These are phyloP conservation scores for Artemisia tridentata DNA, from an alignment of 129 eudicot genomes.

Conservation along the genomic window DNA sequence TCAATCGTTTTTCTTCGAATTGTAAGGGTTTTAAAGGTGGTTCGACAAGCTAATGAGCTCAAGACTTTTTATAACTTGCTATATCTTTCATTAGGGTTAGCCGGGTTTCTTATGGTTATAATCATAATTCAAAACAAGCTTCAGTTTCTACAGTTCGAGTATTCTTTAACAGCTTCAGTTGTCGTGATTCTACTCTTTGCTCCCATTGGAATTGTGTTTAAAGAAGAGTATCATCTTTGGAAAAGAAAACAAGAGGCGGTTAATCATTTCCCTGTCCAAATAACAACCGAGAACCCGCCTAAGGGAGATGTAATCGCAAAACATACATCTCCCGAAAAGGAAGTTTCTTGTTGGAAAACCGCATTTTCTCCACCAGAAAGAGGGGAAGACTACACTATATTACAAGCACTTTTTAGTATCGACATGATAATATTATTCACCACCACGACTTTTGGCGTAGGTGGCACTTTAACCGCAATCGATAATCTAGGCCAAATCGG, in stretches of 20 bases:
- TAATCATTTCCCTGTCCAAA: slow-evolving; percentile 18
- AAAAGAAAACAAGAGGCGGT: slow-evolving; percentile 12
- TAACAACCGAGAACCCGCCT: slow-evolving; percentile 28
- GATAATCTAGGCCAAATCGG: slow-evolving; percentile 88
- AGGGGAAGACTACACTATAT: slow-evolving; percentile 73
- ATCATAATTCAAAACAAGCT: slow-evolving; percentile 52
- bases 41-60: slow-evolving; percentile 49
- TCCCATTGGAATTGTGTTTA: slow-evolving; percentile 46
- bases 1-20: slow-evolving; percentile 48
- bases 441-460: slow-evolving; percentile 62
- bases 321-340: slow-evolving; percentile 14
- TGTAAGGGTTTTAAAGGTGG: slow-evolving; percentile 47
- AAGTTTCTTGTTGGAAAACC: slow-evolving; percentile 42
- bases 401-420: slow-evolving; percentile 72
- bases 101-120: slow-evolving; percentile 73
- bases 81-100: slow-evolving; percentile 61
- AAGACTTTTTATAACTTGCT: slow-evolving; percentile 53
- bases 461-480: slow-evolving; percentile 77
- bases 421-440: slow-evolving; percentile 73
- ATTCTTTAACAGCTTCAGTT: slow-evolving; percentile 32
- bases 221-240: slow-evolving; percentile 50
- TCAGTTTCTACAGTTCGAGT: slow-evolving; percentile 33
- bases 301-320: neutral
- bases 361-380: slow-evolving; percentile 61
- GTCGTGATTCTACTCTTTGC: slow-evolving; percentile 55